Percentiles rank a stretch among this genome's conserved stretches.
These are phyloP conservation scores for Starmerella apicola DNA, from an alignment of 805 yeast species.

Conservation along the genomic window DNA sequence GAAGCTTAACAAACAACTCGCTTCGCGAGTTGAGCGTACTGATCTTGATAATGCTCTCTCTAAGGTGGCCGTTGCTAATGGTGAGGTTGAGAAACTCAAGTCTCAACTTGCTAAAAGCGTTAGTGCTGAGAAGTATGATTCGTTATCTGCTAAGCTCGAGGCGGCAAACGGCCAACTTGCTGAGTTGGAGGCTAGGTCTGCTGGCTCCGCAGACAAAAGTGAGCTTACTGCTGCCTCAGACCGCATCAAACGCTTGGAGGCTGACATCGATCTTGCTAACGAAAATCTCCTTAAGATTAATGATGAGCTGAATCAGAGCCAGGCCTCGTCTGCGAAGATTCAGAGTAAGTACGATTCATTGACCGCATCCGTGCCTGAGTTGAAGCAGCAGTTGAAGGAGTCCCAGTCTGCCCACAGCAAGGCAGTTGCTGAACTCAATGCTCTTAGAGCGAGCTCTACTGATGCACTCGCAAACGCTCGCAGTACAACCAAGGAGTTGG, in stretches of 20 bases:
- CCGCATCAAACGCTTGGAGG: not conserved
- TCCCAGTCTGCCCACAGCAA: not conserved
- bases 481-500: conserved; percentile 16
- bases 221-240: not conserved
- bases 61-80: not conserved
- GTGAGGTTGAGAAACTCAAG: not conserved
- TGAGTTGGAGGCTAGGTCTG: not conserved
- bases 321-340: conserved; percentile 1
- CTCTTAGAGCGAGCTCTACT: not conserved
- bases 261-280: conserved; percentile 25
- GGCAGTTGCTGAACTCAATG: not conserved
- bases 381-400: not conserved
- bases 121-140: not conserved
- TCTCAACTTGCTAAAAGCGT: not conserved
- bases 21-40: not conserved
- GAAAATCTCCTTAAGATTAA: conserved; percentile 18
- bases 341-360: not conserved
- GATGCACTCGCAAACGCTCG: conserved; percentile 1
- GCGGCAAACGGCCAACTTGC: not conserved
- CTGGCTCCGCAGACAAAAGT: not conserved
- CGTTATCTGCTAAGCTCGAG: not conserved
- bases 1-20: not conserved
- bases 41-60: not conserved
- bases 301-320: conserved; percentile 15
- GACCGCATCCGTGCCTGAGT: not conserved